Percentiles rank a stretch among this genome's conserved stretches.
Evolutionary conservation across 768 basidiomycete genomes (phyloP).

Genomic region (Lepiota brunneoincarnata): DNA sequence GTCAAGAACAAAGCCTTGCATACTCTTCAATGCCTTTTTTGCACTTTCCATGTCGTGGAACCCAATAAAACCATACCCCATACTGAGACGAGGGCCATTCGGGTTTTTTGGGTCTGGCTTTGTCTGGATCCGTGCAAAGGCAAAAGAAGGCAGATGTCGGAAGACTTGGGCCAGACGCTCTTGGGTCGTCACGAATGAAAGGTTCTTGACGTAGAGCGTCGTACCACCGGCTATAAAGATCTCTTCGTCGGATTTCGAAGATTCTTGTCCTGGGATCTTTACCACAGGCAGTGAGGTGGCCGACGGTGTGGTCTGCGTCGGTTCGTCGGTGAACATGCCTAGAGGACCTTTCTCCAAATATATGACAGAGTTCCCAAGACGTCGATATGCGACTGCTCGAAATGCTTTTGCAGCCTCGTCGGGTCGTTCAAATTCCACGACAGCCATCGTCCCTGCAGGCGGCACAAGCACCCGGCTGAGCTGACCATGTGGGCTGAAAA

Average conservation of each 20-base stretch:
- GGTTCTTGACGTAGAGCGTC: constrained; percentile 93
- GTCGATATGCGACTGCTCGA: constrained; percentile 79
- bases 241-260: constrained; percentile 32
- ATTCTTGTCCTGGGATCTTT: constrained; percentile 44
- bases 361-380: constrained; percentile 84
- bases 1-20: constrained; percentile 83
- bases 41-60: constrained; percentile 79
- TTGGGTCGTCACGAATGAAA: constrained; percentile 88
- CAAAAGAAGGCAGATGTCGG: constrained; percentile 71
- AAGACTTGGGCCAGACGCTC: constrained; percentile 71
- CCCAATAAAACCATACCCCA: constrained; percentile 97
- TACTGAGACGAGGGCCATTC: constrained; percentile 62
- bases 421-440: constrained; percentile 79
- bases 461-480: constrained; percentile 77
- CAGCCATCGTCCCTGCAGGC: constrained; percentile 89
- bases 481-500: constrained; percentile 77
- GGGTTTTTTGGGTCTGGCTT: constrained; percentile 84
- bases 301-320: constrained; percentile 9
- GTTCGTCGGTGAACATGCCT: constrained; percentile 68
- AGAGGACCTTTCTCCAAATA: constrained; percentile 93
- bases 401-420: constrained; percentile 76
- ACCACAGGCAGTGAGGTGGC: constrained; percentile 18
- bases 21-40: constrained; percentile 66
- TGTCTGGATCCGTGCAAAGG: constrained; percentile 87
- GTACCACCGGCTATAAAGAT: constrained; percentile 60